These are phyloP conservation scores for Grifola frondosa DNA, from an alignment of 1,284 basidiomycete species.

Conservation along the genomic window DNA sequence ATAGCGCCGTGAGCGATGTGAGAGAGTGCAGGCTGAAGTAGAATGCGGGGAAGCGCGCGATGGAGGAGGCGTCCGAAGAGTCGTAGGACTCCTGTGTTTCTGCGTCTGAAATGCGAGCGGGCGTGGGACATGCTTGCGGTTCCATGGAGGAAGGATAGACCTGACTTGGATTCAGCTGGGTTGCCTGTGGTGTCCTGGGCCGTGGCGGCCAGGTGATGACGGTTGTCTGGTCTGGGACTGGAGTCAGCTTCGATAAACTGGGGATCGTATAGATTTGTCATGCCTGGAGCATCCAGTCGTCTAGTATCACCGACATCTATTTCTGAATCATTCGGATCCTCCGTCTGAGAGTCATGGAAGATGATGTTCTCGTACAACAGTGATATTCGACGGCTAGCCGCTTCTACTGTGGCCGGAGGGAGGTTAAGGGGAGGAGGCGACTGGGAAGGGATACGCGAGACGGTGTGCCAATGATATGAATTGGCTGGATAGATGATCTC, in stretches of 20 bases:
- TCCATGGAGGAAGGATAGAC: constrained; percentile 29
- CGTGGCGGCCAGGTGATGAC: constrained; percentile 59
- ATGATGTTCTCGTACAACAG: constrained; percentile 65
- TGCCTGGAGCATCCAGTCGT: constrained; percentile 6
- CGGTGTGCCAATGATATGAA: too few relatives aligned
- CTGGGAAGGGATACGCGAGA: too few relatives aligned
- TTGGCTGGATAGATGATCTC: too few relatives aligned
- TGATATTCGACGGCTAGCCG: constrained; percentile 62
- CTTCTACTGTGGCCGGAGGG: constrained; percentile 55
- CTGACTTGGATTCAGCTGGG: constrained; percentile 7
- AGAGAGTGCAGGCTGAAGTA: constrained; percentile 62
- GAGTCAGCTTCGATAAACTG: background rate
- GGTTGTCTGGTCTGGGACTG: constrained; percentile 40
- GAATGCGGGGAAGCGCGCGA: constrained; percentile 64
- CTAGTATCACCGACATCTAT: constrained; percentile 18
- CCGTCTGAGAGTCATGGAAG: constrained; percentile 42
- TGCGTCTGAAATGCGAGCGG: constrained; percentile 31
- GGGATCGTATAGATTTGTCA: background rate
- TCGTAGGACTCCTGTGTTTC: constrained; percentile 48
- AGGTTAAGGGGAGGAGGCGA: constrained; percentile 14
- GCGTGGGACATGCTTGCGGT: constrained; percentile 24
- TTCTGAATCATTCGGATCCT: constrained; percentile 20
- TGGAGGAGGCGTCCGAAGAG: constrained; percentile 64
- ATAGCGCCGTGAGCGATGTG: constrained; percentile 44
- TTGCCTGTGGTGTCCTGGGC: constrained; percentile 15